phyloP scores from a whole-genome alignment of 1,139 yeast genomes.

The Chernovozyma sophiae-reginae region DNA sequence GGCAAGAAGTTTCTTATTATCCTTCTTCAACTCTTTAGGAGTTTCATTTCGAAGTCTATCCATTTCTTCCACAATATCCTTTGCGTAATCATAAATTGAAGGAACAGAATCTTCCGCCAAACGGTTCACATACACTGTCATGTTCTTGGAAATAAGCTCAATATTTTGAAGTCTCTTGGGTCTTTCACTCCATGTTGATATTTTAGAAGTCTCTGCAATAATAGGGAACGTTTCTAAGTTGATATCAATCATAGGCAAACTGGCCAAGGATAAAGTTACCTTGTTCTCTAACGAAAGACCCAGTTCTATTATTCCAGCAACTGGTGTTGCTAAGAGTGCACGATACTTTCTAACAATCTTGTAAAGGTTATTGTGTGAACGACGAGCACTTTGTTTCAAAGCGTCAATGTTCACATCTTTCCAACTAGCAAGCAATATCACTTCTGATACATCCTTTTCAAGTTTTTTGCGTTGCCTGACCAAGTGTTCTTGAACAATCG shows the following conservation, averaged over 20 bases:
- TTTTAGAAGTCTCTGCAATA: constrained; percentile 5
- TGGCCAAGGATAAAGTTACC: constrained; percentile 6
- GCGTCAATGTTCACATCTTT: constrained; percentile 94
- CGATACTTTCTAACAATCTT: constrained; percentile 84
- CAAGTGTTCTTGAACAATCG: constrained; percentile 45
- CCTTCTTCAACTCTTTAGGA: constrained; percentile 66
- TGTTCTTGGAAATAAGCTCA: constrained; percentile 47
- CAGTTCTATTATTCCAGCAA: constrained; percentile 53
- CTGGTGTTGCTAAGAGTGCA: constrained; percentile 50
- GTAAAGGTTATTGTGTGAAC: constrained; percentile 80
- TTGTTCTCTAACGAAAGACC: constrained; percentile 37
- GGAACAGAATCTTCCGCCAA: constrained; percentile 34
- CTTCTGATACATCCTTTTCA: constrained; percentile 79
- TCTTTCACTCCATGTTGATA: constrained; percentile 50
- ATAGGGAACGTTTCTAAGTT: background rate
- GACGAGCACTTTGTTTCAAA: constrained; percentile 85
- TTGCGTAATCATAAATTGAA: constrained; percentile 49
- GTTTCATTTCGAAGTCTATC: constrained; percentile 69
- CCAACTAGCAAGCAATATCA: constrained; percentile 91
- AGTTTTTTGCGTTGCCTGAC: constrained; percentile 45
- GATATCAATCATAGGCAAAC: constrained; percentile 10
- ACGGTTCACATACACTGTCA: constrained; percentile 44
- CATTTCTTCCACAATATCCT: constrained; percentile 52
- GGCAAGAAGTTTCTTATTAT: constrained; percentile 67
- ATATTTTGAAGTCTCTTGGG: constrained; percentile 54